Percentiles rank a stretch among this genome's conserved stretches.
phyloP scores from a whole-genome alignment of 441 rosid genomes.

The Sinapis alba region DNA sequence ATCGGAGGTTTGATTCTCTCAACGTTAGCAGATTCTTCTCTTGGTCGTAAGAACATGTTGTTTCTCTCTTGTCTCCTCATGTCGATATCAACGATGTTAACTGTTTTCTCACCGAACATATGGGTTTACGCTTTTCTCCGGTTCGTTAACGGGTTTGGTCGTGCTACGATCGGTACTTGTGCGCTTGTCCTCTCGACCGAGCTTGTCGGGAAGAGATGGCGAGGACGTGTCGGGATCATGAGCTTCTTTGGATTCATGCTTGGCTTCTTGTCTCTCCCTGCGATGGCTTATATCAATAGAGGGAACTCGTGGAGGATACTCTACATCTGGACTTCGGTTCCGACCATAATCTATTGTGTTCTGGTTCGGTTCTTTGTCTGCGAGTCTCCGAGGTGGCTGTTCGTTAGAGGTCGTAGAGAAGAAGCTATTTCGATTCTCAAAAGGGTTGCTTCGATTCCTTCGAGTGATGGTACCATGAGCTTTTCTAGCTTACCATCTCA shows the following conservation, averaged over 20 bases:
- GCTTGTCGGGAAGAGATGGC: conserved; percentile 62
- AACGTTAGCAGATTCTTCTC: conserved; percentile 65
- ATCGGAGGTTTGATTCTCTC: conserved; percentile 63
- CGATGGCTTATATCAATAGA: conserved; percentile 54
- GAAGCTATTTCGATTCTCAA: conserved; percentile 54
- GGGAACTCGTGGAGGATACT: conserved; percentile 66
- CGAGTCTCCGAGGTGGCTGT: conserved; percentile 85
- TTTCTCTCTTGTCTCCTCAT: conserved; percentile 53
- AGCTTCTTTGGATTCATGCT: conserved; percentile 62
- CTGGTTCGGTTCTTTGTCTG: conserved; percentile 48
- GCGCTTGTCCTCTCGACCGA: conserved; percentile 72
- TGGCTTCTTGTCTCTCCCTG: conserved; percentile 64
- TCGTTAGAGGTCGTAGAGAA: conserved; percentile 55
- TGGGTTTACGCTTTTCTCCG: conserved; percentile 67
- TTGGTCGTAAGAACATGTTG: conserved; percentile 78
- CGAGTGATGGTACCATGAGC: conserved; percentile 25
- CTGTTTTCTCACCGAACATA: conserved; percentile 54
- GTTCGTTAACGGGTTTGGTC: conserved; percentile 64
- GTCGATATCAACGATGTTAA: conserved; percentile 56
- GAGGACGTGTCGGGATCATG: conserved; percentile 60
- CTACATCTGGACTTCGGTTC: conserved; percentile 64
- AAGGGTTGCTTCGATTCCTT: conserved; percentile 39
- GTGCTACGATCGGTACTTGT: conserved; percentile 67
- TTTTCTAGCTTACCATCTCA: conserved; percentile 34
- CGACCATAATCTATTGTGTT: conserved; percentile 52